Conservation (phyloP, 768 basidiomycete species). For the Wakefieldia striispora region DNA sequence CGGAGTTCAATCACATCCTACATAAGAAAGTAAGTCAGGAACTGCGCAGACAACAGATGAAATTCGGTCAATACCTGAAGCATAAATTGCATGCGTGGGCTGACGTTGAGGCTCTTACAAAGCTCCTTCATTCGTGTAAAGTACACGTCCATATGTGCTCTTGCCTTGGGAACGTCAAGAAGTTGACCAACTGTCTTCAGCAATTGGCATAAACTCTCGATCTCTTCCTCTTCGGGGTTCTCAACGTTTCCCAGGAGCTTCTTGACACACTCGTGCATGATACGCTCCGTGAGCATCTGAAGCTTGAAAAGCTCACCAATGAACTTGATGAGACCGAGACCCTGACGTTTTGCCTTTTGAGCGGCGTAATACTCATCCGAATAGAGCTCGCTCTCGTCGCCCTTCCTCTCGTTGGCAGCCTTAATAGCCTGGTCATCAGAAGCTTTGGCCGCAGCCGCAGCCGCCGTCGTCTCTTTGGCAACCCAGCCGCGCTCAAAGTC, state of each 20-base stretch:
- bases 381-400: slow-evolving; percentile 69
- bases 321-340: slow-evolving; percentile 95
- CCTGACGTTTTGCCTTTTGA: slow-evolving; percentile 95
- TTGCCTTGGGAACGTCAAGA: slow-evolving; percentile 80
- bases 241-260: slow-evolving; percentile 91
- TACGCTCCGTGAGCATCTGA: slow-evolving; percentile 96
- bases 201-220: slow-evolving; percentile 93
- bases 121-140: slow-evolving; percentile 89
- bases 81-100: slow-evolving; percentile 92
- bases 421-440: slow-evolving; percentile 80
- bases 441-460: slow-evolving; percentile 82
- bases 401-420: slow-evolving; percentile 60
- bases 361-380: slow-evolving; percentile 96
- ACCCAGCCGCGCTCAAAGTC: slow-evolving; percentile 98
- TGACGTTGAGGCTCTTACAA: slow-evolving; percentile 68
- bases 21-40: background rate
- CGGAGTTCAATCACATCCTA: slow-evolving; percentile 93
- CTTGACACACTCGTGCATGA: slow-evolving; percentile 99
- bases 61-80: slow-evolving; percentile 64
- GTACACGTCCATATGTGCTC: slow-evolving; percentile 88
- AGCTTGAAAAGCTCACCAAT: slow-evolving; percentile 99
- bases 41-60: background rate
- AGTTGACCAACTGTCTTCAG: slow-evolving; percentile 82
- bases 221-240: slow-evolving; percentile 96
- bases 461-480: slow-evolving; percentile 81